Percentiles rank a stretch among this genome's conserved stretches.
Evolutionary conservation across 108 stramenopile genomes (phyloP).

Genomic region (Aurantiochytrium sp.): DNA sequence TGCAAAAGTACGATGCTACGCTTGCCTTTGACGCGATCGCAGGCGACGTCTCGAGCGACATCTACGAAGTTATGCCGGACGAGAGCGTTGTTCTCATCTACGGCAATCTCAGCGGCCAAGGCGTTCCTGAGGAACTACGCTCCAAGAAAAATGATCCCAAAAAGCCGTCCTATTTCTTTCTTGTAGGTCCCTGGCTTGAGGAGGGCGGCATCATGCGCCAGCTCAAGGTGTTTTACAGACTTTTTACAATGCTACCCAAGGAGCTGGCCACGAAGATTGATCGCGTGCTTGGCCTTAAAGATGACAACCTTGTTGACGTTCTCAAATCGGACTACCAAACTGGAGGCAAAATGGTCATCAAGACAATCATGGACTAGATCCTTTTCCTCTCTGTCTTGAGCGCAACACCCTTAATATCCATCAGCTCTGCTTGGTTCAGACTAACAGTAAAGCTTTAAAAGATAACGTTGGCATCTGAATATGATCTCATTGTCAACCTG

Average conservation of each 20-base stretch:
- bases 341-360: neutral
- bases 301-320: neutral
- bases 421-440: too few species aligned
- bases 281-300: neutral
- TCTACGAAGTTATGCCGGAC: slow-evolving; percentile 40
- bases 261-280: neutral
- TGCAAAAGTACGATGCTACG: slow-evolving; percentile 46
- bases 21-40: slow-evolving; percentile 57
- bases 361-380: neutral
- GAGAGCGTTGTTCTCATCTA: slow-evolving; percentile 43
- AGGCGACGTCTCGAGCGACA: slow-evolving; percentile 41
- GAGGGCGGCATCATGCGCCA: neutral
- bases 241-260: neutral
- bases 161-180: neutral
- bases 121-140: slow-evolving; percentile 26
- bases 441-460: too few species aligned
- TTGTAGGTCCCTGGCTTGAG: neutral
- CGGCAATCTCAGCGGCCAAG: slow-evolving; percentile 41
- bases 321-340: neutral
- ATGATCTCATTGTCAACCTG: too few species aligned
- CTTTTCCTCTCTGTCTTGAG: too few species aligned
- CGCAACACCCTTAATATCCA: too few species aligned
- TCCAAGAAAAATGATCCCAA: neutral
- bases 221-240: neutral
- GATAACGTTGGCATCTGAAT: too few species aligned